Base-by-base conservation (phyloP, 2,329 filamentous ascomycete species). In the Neonectria neomacrospora region DNA sequence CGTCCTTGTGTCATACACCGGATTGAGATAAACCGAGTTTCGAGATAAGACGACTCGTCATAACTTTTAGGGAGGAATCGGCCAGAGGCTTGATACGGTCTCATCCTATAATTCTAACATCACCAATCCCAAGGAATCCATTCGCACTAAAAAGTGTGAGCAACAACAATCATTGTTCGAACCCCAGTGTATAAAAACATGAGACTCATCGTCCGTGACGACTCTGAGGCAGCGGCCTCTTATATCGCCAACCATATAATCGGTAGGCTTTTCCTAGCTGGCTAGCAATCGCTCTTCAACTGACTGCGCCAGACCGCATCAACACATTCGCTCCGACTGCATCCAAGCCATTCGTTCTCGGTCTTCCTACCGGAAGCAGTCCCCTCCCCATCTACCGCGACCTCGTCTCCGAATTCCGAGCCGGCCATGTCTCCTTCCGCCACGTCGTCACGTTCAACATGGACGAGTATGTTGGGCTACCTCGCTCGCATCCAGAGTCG, bases 401-500 rank as follows among this genome's bases (percentile, higher is more conserved):
- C 8, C 42, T 63, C 16, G 26, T 54, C n/a, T 18, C 28, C 11
- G 60, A 18, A n/a, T 52, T 41, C 28, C 16, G 32, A 14, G 26
- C 28, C 14, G 23, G 18, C 5, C 37, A 28, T 5, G 11, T 63
- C 12, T 63, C 60, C 2, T 63, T 63, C 26, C 8, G 18, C 71
- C 85, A 93, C 88, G 90, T 94, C 71, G 83, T 93, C 67, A 93
- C 91, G 3, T 94, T 93, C 82, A 90, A 91, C 76, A 91, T 92
- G 90, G 91, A 93, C 78, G 90, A 93, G 79, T 93, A 93, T 74
- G 89, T 93, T 66, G 89, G 88, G 51, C 84, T 93, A 53, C 87
- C 91, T 20, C 85, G 89, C 67, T 88, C 91, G 70, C 91, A 94
- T 76, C 90, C 91, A 4, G 88, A 93, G 75, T 91, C 88, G 75